Base-by-base conservation (phyloP, 495 filamentous ascomycete genomes). In the Trypethelium eluteriae region DNA sequence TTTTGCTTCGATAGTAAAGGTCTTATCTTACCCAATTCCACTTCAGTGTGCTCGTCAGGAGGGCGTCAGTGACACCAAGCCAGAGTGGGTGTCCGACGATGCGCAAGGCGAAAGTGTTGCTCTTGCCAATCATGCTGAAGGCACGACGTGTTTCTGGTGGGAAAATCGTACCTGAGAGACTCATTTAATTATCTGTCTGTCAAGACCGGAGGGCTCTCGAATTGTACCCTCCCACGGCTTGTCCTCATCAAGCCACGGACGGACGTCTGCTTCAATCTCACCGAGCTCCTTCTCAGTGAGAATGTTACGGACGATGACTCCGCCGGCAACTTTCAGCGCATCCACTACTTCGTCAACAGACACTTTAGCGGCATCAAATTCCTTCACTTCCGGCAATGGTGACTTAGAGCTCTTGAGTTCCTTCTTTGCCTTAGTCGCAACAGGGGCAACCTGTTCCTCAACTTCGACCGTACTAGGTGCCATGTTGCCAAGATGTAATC, bases 131-230 rank as follows among this genome's bases (percentile, higher is more conserved):
- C 12, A 76, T 65, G 34, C 76, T 74, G 10, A 65, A 74, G 6
- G 72, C 74, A 14, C 76, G 73, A 63, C 69, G 70, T 1, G 76
- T 78, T 16, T 76, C 74, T 16, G 71, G 64, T 1, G 76, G 76
- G 44, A 76, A 66, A 68, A 70, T 74, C 65, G 72, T 64, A 38
- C 67, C 70, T 63, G 25, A 35, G 18, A 38, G 35, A 34, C 16
- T 25, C 4, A 38, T 50, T 38, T 18, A 38, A 34, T 65, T 49
- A 53, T 16, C 18, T 36, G 5, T 16, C 18, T 36, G 5, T 32
- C 44, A 47, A 49, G 18, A 16, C 11, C 16, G 35, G 41, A 53
- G 14, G 53, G 36, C n/a, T 59, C 7, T 36, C 3, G 25, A 3
- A 14, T 36, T 18, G 32, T 36, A 59, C 53, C 53, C 53, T 59